Conservation (phyloP, 2,329 filamentous ascomycete genomes). For the Cercospora sojina region DNA sequence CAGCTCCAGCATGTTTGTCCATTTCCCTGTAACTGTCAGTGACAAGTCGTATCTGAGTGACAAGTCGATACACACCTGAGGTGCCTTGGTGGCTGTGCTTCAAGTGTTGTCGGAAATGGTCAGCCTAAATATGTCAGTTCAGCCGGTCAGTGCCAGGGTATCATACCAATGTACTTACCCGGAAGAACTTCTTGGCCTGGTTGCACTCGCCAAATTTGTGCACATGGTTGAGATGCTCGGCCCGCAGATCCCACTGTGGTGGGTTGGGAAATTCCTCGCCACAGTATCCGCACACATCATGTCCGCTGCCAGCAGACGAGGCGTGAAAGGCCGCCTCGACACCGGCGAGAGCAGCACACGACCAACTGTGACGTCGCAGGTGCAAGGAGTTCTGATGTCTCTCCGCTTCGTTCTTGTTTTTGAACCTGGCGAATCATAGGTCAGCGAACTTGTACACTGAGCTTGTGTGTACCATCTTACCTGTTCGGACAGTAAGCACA, state of each 20-base stretch:
- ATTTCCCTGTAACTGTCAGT: slow-evolving; percentile 72
- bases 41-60: neutral
- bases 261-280: slow-evolving; percentile 88
- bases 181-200: slow-evolving; percentile 95
- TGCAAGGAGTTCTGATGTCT: slow-evolving; percentile 95
- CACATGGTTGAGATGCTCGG: slow-evolving; percentile 81
- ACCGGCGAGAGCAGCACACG: slow-evolving; percentile 77
- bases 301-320: slow-evolving; percentile 60
- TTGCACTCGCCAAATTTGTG: slow-evolving; percentile 99
- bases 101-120: slow-evolving; percentile 96
- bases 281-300: slow-evolving; percentile 90
- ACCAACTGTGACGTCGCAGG: slow-evolving; percentile 91
- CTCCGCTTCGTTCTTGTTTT: slow-evolving; percentile 98
- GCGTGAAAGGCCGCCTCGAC: slow-evolving; percentile 82
- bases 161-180: slow-evolving; percentile 39
- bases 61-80: slow-evolving; percentile 8
- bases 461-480: neutral
- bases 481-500: slow-evolving; percentile 90
- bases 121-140: slow-evolving; percentile 52
- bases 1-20: slow-evolving; percentile 97
- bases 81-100: slow-evolving; percentile 61
- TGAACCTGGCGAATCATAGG: slow-evolving; percentile 58
- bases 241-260: slow-evolving; percentile 82
- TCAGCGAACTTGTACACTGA: neutral
- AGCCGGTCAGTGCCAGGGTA: neutral